Base-by-base conservation (phyloP, 345 rosid species). In the Populus pruinosa region DNA sequence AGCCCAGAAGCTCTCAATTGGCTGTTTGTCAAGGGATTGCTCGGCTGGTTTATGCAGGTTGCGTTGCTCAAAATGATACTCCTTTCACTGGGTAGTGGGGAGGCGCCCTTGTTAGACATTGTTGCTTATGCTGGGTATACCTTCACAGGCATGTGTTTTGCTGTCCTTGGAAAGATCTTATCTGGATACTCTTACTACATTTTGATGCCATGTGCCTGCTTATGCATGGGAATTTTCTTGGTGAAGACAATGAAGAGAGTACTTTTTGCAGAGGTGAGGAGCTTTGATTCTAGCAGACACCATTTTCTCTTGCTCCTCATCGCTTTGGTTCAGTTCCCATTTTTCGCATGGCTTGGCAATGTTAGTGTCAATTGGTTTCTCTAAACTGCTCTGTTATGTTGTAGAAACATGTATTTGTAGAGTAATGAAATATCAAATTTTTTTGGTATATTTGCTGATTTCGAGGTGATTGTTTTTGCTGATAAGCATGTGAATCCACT, bases 221-320 rank as follows among this genome's bases (percentile, higher is more conserved):
- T 96, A 47, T 92, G 97, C 84, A 89, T 88, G 85, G 99, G 94
- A 47, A 76, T 90, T 70, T 96, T 96, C 90, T 81, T 96, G 87
- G 96, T 92, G 79, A 96, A 93, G 92, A 96, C 98, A 7, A 92
- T 92, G 96, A 96, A 93, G 88, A 88, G 98, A 82, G 98, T 93
- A 56, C 92, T 93, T 49, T 93, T 87, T n/a, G 91, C 96, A 2
- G 99, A 92, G 85, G 93, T 89, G 85, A 85, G 99, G 86, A 92
- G 84, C 74, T 88, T 87, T 29, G 98, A 93, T 85, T 87, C 97
- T 1, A 96, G 95, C 94, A 87, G 85, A 88, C 98, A 93, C 80
- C 96, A 93, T 80, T 96, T 89, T 78, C 88, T 93, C 86, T 81
- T 93, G 84, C 87, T 96, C 75, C 88, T 92, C 82, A 90, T 96